Evolutionary conservation across 495 filamentous ascomycete genomes (phyloP), one percentile per base, ranked within the genome.

Genomic region (Xylaria venustula): DNA sequence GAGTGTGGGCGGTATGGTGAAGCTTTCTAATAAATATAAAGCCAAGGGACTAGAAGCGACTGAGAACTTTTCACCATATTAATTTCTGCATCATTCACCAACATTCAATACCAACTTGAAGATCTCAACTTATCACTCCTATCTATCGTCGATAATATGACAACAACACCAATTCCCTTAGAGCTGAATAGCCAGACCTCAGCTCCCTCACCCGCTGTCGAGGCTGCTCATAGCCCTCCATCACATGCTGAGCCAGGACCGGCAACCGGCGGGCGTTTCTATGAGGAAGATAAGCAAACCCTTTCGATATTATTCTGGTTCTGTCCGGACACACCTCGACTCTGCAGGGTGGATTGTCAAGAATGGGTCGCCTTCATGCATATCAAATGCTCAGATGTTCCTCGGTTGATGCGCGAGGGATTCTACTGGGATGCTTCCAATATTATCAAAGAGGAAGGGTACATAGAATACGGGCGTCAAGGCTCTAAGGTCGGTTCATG

Each of bases 361-460:
- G 36, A 54, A 2, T 55, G 52, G 52, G 1, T 32, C 9, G 52
- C 54, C 5, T 11, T 0, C 2, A 3, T 66, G 45, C 14, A 47
- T 4, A 41, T 68, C 19, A 61, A 61, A 32, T 62, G 55, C 42
- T 0, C 4, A 19, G 60, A 68, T 25, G 51, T 68, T 40, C 66
- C 66, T 51, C 60, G 49, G 42, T 37, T 68, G 12, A 68, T 68
- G 62, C 55, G 62, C 30, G 62, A 65, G n/a, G 66, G 66, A 11
- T 63, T 68, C 42, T 22, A 58, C 52, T 68, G 51, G 52, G 45
- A 56, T 19, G 23, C 7, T 12, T 41, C 32, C 22, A 68, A 68
- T 26, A 32, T 68, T 6, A 56, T 62, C 14, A 55, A 30, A 32
- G 64, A 66, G 50, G 59, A 66, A 28, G 64, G 64, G 0, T 58